phyloP scores from a whole-genome alignment of 139 green algal genomes.

The Chlamydomonas eustigma region DNA sequence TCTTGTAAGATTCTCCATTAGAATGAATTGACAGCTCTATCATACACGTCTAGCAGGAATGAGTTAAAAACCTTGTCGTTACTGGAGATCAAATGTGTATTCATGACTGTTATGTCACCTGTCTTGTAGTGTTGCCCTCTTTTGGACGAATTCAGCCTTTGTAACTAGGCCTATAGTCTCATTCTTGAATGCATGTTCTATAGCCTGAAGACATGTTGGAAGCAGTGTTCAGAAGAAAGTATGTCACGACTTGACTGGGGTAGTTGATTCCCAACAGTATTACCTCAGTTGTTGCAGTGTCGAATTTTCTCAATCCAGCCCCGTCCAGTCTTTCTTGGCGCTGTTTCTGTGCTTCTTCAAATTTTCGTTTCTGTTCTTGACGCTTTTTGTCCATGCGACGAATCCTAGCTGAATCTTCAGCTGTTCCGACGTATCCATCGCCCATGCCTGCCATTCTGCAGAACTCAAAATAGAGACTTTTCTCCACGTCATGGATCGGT shows the following conservation, averaged over 20 bases:
- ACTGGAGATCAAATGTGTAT: too few relatives aligned
- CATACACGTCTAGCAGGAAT: too few relatives aligned
- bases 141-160: conserved; percentile 86
- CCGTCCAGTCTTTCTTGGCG: conserved; percentile 38
- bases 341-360: conserved; percentile 56
- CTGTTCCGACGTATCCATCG: conserved; percentile 75
- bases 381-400: conserved; percentile 67
- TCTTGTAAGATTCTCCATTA: too few relatives aligned
- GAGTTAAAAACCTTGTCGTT: too few relatives aligned
- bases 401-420: conserved; percentile 67
- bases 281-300: conserved; percentile 59
- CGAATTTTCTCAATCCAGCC: conserved; percentile 72
- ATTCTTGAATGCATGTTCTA: conserved; percentile 90
- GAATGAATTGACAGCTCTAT: too few relatives aligned
- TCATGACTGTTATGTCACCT: too few relatives aligned
- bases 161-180: conserved; percentile 95
- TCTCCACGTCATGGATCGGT: too few relatives aligned
- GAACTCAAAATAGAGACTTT: too few relatives aligned
- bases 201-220: conserved; percentile 41
- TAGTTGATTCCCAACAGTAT: neutral
- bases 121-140: conserved; percentile 67
- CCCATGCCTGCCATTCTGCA: neutral
- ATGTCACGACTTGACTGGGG: too few relatives aligned
- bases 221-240: neutral
- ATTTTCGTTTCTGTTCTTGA: conserved; percentile 63